A percentile compares a stretch with the other conserved stretches of the same genome.
Conservation (phyloP, 345 rosid genomes). For the Dipteronia sinensis region DNA sequence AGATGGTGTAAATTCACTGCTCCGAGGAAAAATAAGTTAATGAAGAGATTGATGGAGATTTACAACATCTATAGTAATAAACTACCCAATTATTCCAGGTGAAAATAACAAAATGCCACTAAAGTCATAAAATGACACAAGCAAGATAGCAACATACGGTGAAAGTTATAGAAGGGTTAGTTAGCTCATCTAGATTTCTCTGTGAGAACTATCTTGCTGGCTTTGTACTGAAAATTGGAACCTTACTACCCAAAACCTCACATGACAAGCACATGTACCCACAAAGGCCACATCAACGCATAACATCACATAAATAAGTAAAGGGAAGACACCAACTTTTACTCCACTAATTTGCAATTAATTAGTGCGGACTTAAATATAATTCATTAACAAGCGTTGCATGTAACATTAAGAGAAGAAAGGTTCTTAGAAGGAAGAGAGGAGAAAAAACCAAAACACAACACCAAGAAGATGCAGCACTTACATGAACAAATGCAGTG, state of each 20-base stretch:
- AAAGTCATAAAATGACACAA: background rate
- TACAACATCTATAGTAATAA: background rate
- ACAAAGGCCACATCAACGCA: background rate
- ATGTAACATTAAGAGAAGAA: background rate
- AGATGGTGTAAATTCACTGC: background rate
- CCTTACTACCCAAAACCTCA: background rate
- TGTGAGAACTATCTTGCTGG: background rate
- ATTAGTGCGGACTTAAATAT: background rate
- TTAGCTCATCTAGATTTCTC: background rate
- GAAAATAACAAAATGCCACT: background rate
- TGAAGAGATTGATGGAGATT: background rate
- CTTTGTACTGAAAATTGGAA: background rate
- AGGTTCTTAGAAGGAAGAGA: background rate
- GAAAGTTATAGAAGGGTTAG: background rate
- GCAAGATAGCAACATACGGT: background rate
- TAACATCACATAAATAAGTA: background rate
- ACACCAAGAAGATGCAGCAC: conserved; percentile 29
- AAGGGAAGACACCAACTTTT: background rate
- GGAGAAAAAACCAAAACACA: background rate
- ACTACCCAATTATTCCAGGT: background rate
- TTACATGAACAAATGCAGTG: conserved; percentile 98
- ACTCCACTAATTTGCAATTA: background rate
- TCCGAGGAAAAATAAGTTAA: background rate
- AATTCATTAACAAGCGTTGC: background rate
- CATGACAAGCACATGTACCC: background rate